Conservation (phyloP, 345 rosid species). For the Rhodamnia argentea region DNA sequence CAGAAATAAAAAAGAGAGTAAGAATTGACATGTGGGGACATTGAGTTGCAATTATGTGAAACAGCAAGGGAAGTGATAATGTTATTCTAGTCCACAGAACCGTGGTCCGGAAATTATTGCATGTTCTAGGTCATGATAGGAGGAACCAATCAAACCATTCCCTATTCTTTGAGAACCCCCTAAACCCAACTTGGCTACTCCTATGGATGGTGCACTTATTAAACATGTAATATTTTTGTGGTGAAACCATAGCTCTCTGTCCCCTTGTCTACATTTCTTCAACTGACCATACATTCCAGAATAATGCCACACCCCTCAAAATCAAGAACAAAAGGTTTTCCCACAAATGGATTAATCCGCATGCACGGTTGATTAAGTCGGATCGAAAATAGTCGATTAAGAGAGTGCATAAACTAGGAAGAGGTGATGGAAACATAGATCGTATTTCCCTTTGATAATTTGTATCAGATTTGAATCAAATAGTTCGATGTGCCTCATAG, state of each 20-base stretch:
- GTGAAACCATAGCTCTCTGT: not conserved
- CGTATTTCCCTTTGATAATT: not conserved
- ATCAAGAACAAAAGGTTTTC: not conserved
- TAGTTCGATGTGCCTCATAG: not conserved
- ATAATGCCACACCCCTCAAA: not conserved
- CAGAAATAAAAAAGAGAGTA: not conserved
- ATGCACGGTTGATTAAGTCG: not conserved
- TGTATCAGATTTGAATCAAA: not conserved
- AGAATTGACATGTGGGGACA: conserved; percentile 4
- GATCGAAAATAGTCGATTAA: not conserved
- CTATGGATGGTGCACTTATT: not conserved
- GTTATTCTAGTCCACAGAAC: not conserved
- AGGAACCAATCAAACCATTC: not conserved
- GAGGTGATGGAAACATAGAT: not conserved
- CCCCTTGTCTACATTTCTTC: not conserved
- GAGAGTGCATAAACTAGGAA: not conserved
- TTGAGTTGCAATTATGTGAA: not conserved
- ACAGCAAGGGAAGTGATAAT: not conserved
- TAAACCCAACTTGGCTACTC: not conserved
- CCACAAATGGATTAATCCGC: not conserved
- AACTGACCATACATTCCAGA: not conserved
- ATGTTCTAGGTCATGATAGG: not conserved
- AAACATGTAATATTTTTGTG: not conserved
- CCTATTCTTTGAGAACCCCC: not conserved
- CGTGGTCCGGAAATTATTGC: not conserved